A percentile compares a stretch with the other conserved stretches of the same genome.
These are phyloP conservation scores for Candida qinlingensis DNA, from an alignment of 805 yeast species.

Conservation along the genomic window DNA sequence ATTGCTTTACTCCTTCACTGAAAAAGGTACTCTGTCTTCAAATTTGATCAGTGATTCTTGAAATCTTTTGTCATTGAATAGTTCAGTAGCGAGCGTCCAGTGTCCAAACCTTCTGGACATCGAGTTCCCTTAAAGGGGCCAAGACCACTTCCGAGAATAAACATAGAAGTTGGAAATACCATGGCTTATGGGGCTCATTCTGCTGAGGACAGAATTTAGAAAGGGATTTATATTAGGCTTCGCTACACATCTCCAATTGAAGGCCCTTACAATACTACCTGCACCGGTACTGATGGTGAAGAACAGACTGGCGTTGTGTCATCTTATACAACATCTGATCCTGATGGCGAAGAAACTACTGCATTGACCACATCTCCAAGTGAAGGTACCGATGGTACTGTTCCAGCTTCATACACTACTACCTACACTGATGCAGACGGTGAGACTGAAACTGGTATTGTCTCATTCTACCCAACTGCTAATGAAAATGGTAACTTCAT, in stretches of 20 bases:
- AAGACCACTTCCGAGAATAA: too few species aligned
- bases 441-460: constrained; percentile 4
- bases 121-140: too few species aligned
- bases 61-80: too few species aligned
- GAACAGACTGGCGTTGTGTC: background rate
- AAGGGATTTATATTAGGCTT: too few species aligned
- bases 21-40: too few species aligned
- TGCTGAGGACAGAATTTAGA: too few species aligned
- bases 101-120: too few species aligned
- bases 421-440: constrained; percentile 3
- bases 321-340: background rate
- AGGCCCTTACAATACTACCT: constrained; percentile 1
- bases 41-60: too few species aligned
- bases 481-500: constrained; percentile 1
- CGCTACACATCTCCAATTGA: background rate
- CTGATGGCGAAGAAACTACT: background rate
- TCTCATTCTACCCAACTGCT: constrained; percentile 5
- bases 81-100: too few species aligned
- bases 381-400: background rate
- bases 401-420: constrained; percentile 4
- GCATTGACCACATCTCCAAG: background rate
- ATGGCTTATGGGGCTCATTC: too few species aligned
- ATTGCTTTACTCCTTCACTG: too few species aligned
- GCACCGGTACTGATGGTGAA: background rate
- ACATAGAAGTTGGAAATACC: too few species aligned